Evolutionary conservation across 2,329 filamentous ascomycete genomes (phyloP).

Genomic region (Sphaerostilbella broomeana): DNA sequence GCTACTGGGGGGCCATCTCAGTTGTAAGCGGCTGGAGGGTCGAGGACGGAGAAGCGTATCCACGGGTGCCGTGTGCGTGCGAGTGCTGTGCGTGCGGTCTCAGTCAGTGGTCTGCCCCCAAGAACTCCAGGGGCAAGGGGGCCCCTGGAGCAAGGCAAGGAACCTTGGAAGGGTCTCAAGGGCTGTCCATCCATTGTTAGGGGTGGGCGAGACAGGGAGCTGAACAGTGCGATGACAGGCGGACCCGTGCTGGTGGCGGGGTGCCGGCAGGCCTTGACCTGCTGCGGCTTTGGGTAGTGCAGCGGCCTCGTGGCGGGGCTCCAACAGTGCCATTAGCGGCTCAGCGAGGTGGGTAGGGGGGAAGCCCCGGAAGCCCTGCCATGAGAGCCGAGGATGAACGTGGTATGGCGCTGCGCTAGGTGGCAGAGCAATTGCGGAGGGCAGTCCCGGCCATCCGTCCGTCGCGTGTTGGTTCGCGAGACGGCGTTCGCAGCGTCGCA

Average conservation of each 20-base stretch:
- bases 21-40: too few relatives aligned
- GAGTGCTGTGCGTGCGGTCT: too few relatives aligned
- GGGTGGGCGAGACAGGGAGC: constrained; percentile 4
- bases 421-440: constrained; percentile 1
- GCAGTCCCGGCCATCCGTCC: constrained; percentile 8
- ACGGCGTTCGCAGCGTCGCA: too few relatives aligned
- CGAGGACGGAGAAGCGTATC: too few relatives aligned
- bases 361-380: too few relatives aligned
- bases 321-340: neutral
- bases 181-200: too few relatives aligned
- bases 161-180: too few relatives aligned
- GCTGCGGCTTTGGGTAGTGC: neutral
- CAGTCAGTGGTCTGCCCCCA: neutral
- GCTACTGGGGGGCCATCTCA: too few relatives aligned
- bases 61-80: too few relatives aligned
- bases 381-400: neutral
- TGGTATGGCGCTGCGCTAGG: neutral
- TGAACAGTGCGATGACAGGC: constrained; percentile 14
- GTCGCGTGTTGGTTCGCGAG: neutral
- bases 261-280: neutral
- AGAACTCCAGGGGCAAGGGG: neutral
- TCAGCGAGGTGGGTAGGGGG: neutral
- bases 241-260: too few relatives aligned
- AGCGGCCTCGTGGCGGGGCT: neutral
- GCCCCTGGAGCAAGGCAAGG: neutral